A percentile compares a stretch with the other conserved stretches of the same genome.
These are phyloP conservation scores for Botrytis squamosa DNA, from an alignment of 2,329 filamentous ascomycete species.

Conservation along the genomic window DNA sequence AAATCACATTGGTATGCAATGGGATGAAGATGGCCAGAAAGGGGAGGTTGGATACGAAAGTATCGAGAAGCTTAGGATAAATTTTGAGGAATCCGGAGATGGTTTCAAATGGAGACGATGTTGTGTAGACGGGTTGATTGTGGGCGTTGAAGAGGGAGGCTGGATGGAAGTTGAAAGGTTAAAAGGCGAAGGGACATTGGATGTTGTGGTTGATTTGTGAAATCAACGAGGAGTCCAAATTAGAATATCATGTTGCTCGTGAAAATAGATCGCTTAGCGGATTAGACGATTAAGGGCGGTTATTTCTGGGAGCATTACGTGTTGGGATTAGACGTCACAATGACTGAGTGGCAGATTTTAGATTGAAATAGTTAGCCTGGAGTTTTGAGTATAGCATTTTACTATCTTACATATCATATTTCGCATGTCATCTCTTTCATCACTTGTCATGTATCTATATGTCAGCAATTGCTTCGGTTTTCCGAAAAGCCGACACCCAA, in stretches of 20 bases:
- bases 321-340: not conserved
- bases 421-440: not conserved
- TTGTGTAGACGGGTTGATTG: constrained; percentile 89
- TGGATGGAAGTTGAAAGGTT: constrained; percentile 65
- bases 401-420: not conserved
- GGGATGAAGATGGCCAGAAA: constrained; percentile 12
- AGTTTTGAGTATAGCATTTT: not conserved
- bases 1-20: constrained; percentile 50
- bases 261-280: not conserved
- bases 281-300: not conserved
- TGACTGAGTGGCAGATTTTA: not conserved
- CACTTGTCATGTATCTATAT: too few species aligned
- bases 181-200: constrained; percentile 35
- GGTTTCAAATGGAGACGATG: constrained; percentile 71
- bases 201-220: constrained; percentile 32
- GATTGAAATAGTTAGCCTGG: not conserved
- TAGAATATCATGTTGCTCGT: not conserved
- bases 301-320: not conserved
- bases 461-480: not conserved
- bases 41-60: constrained; percentile 68
- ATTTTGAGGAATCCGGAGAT: constrained; percentile 68
- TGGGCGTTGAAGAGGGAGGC: constrained; percentile 68
- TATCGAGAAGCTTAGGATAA: constrained; percentile 65
- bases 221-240: not conserved
- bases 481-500: not conserved